Evolutionary conservation across 2,329 filamentous ascomycete genomes (phyloP).

Genomic region (Aspergillus piperis): DNA sequence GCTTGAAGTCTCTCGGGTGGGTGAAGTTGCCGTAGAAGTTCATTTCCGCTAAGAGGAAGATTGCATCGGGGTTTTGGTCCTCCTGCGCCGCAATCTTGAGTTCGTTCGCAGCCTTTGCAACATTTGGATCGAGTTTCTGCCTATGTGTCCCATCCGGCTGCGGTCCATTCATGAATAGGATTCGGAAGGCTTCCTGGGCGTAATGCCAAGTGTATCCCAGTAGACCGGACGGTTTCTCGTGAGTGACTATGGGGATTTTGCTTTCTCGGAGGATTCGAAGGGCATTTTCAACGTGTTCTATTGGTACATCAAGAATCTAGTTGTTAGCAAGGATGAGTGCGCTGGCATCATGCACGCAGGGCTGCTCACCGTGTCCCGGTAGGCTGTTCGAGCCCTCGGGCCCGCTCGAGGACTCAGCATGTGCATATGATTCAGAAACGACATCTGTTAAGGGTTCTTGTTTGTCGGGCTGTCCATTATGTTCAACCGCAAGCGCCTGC

Average conservation of each 20-base stretch:
- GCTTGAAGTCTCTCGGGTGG: slow-evolving; percentile 76
- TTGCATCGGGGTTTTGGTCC: slow-evolving; percentile 68
- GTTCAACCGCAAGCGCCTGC: slow-evolving; percentile 32
- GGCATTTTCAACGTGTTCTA: slow-evolving; percentile 37
- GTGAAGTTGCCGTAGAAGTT: slow-evolving; percentile 96
- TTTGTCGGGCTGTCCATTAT: slow-evolving; percentile 21
- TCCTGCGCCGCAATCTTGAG: slow-evolving; percentile 60
- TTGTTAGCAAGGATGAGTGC: not conserved
- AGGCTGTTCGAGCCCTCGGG: slow-evolving; percentile 19
- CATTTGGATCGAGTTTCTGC: slow-evolving; percentile 39
- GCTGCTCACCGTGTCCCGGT: slow-evolving; percentile 34
- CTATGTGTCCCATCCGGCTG: slow-evolving; percentile 45
- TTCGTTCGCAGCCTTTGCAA: slow-evolving; percentile 61
- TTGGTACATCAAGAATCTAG: not conserved
- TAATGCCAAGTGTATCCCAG: slow-evolving; percentile 62
- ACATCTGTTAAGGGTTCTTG: slow-evolving; percentile 22
- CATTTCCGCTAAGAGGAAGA: slow-evolving; percentile 87
- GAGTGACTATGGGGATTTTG: slow-evolving; percentile 26
- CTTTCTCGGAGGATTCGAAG: slow-evolving; percentile 32
- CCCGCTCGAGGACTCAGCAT: slow-evolving; percentile 25
- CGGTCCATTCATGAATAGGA: slow-evolving; percentile 66
- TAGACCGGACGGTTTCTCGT: slow-evolving; percentile 58
- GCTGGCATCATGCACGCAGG: not conserved
- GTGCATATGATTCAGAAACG: slow-evolving; percentile 19
- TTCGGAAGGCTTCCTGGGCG: slow-evolving; percentile 61